Conservation (phyloP, 164 flowering plant species). For the Akebia trifoliata region DNA sequence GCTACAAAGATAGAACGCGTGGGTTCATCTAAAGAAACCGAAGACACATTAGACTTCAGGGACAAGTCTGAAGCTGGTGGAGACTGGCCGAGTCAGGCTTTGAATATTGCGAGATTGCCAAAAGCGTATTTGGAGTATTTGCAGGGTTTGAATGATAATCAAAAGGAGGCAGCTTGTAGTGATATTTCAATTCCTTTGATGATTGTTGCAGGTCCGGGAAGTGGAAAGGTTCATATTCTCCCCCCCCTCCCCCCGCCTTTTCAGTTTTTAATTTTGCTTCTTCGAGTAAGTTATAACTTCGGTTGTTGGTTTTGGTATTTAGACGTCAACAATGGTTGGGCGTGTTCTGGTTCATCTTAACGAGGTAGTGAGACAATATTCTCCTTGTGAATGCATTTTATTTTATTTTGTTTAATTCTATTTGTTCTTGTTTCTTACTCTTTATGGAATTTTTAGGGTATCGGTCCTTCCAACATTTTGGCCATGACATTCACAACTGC, state of each 20-base stretch:
- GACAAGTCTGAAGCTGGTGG: conserved; percentile 6
- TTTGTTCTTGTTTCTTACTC: conserved; percentile 4
- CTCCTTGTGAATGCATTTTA: too few species aligned
- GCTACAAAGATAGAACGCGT: conserved; percentile 21
- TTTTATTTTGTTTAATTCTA: background rate
- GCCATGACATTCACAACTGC: conserved; percentile 99
- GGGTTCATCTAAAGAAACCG: conserved; percentile 8
- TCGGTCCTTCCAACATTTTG: conserved; percentile 66
- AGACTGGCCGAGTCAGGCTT: conserved; percentile 9
- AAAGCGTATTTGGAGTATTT: conserved; percentile 51
- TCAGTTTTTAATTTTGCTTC: background rate
- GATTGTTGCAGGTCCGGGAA: conserved; percentile 98
- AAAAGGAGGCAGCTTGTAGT: conserved; percentile 81
- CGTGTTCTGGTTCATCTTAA: conserved; percentile 69
- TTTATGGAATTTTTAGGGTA: conserved; percentile 40
- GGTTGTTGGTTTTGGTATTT: conserved; percentile 19
- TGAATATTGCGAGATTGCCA: conserved; percentile 36
- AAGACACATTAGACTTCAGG: background rate
- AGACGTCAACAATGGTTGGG: conserved; percentile 99
- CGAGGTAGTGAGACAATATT: conserved; percentile 63
- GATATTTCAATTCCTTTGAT: conserved; percentile 71
- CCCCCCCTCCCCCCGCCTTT: too few species aligned
- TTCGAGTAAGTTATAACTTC: conserved; percentile 7
- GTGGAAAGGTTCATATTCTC: conserved; percentile 98
- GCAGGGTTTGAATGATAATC: conserved; percentile 66